Evolutionary conservation across 192 early-diverging fungal species (phyloP).

Genomic region (Lobosporangium transversale): DNA sequence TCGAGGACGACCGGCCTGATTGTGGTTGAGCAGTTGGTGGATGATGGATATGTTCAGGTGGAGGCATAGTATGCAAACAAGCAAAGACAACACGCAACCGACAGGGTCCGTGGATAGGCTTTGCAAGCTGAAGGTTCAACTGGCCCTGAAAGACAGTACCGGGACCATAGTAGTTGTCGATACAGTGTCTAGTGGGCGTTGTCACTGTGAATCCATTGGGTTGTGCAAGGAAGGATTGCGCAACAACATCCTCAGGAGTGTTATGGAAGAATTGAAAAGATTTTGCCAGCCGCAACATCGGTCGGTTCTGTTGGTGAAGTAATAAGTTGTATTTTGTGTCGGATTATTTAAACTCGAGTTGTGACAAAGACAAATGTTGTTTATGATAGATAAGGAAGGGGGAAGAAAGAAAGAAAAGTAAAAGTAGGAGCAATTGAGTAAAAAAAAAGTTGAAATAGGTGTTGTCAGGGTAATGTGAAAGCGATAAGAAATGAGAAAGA

Average conservation of each 20-base stretch:
- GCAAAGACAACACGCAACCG: slow-evolving; percentile 34
- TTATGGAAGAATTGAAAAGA: slow-evolving; percentile 31
- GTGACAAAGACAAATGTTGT: background rate
- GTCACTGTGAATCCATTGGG: slow-evolving; percentile 47
- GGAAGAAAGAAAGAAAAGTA: background rate
- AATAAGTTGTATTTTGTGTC: no score
- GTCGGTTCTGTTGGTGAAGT: background rate
- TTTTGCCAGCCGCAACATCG: slow-evolving; percentile 46
- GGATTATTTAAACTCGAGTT: no score
- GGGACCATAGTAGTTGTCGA: slow-evolving; percentile 50
- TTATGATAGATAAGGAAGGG: background rate
- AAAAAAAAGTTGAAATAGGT: background rate
- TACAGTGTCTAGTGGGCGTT: slow-evolving; percentile 18
- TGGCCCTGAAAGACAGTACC: slow-evolving; percentile 50
- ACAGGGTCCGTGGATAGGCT: slow-evolving; percentile 16
- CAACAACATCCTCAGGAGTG: slow-evolving; percentile 16
- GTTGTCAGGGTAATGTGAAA: background rate
- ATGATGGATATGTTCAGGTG: background rate
- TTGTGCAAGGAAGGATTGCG: slow-evolving; percentile 31
- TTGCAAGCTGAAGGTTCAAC: slow-evolving; percentile 39
- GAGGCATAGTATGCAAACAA: slow-evolving; percentile 25
- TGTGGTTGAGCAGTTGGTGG: no score
- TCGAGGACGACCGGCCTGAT: no score
- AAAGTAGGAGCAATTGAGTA: background rate
- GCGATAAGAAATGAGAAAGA: background rate